Evolutionary conservation across 768 basidiomycete species (phyloP).

Genomic region (Boletus reticulatus): DNA sequence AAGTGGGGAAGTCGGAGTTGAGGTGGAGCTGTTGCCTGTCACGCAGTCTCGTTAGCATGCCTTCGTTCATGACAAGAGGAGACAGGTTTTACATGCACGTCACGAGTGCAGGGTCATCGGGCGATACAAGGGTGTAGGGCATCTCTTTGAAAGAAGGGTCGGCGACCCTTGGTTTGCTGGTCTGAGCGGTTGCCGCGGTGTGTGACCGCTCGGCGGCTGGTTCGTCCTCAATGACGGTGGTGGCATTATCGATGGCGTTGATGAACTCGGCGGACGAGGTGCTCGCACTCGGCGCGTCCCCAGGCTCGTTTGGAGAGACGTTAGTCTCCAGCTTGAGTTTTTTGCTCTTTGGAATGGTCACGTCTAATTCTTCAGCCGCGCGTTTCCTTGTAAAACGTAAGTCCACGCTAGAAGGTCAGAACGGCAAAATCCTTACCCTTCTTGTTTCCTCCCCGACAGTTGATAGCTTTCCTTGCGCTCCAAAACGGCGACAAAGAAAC

Average conservation of each 20-base stretch:
- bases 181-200: background rate
- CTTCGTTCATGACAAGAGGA: background rate
- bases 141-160: constrained; percentile 75
- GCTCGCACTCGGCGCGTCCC: constrained; percentile 3
- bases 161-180: constrained; percentile 14
- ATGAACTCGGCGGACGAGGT: constrained; percentile 1
- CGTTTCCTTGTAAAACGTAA: constrained; percentile 42
- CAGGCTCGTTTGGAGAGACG: background rate
- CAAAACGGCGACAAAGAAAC: constrained; percentile 95
- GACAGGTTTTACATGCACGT: constrained; percentile 63
- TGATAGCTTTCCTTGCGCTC: constrained; percentile 42
- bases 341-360: constrained; percentile 45
- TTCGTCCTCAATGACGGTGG: constrained; percentile 1
- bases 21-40: constrained; percentile 72
- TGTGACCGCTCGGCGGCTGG: background rate
- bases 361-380: constrained; percentile 39
- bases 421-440: constrained; percentile 9
- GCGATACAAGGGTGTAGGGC: constrained; percentile 80
- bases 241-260: constrained; percentile 2
- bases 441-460: background rate
- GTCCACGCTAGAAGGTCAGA: background rate
- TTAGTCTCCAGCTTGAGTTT: constrained; percentile 43
- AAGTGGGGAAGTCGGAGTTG: constrained; percentile 63
- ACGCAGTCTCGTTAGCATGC: background rate
- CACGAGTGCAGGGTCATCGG: constrained; percentile 66